These are phyloP conservation scores for Aurantiochytrium sp. DNA, from an alignment of 108 stramenopile species.

Conservation along the genomic window DNA sequence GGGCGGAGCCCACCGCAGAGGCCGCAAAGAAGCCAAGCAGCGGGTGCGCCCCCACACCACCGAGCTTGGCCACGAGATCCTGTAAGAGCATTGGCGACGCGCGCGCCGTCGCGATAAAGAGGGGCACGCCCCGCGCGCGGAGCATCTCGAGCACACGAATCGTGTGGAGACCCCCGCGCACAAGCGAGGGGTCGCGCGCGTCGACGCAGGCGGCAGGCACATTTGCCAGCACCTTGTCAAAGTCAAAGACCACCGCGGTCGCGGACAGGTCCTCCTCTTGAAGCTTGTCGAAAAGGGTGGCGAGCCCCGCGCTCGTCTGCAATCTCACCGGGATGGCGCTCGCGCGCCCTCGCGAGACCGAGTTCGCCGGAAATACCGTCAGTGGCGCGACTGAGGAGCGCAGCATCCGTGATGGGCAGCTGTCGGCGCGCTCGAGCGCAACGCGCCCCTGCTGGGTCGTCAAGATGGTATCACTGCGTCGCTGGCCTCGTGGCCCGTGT, in stretches of 20 bases:
- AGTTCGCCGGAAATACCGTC: not conserved
- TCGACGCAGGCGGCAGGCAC: not conserved
- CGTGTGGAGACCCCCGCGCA: not conserved
- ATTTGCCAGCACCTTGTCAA: not conserved
- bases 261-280: not conserved
- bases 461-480: not conserved
- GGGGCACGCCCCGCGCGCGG: not conserved
- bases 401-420: not conserved
- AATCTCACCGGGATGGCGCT: not conserved
- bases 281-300: not conserved
- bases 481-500: too few species aligned
- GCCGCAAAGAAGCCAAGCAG: not conserved
- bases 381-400: not conserved
- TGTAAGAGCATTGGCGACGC: not conserved
- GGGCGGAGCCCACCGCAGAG: too few species aligned
- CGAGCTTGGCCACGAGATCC: not conserved
- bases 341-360: not conserved
- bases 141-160: not conserved
- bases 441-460: not conserved
- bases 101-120: constrained; percentile 17
- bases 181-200: not conserved
- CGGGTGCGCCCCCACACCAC: not conserved
- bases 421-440: not conserved
- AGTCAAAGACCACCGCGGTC: constrained; percentile 9
- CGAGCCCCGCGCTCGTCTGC: not conserved